Evolutionary conservation across 148 eudicot genomes (phyloP).

Genomic region (Nepenthes mirabilis): DNA sequence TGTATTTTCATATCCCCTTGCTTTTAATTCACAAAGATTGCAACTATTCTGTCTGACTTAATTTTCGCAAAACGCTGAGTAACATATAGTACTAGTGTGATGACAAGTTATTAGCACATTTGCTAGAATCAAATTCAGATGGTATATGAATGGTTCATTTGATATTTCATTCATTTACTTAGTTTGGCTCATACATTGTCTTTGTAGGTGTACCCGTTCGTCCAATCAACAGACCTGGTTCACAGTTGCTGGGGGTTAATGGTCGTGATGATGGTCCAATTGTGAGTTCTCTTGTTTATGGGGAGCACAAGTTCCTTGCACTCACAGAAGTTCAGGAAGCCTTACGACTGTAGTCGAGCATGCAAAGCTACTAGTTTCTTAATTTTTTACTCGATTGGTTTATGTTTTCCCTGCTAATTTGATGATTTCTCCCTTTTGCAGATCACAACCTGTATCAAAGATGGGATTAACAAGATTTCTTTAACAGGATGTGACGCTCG

Average conservation of each 20-base stretch:
- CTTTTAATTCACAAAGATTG: no score
- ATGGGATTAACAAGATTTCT: constrained; percentile 60
- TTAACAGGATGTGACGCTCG: constrained; percentile 65
- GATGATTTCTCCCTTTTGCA: constrained; percentile 18
- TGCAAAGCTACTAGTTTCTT: not conserved
- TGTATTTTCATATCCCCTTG: no score
- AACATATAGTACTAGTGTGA: no score
- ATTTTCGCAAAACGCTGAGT: no score
- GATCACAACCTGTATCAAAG: constrained; percentile 47
- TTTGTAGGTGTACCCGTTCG: constrained; percentile 43
- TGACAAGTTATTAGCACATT: no score
- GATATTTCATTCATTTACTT: not conserved
- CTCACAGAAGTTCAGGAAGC: not conserved
- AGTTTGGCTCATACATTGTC: not conserved
- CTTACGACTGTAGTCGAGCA: not conserved
- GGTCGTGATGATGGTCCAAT: constrained; percentile 76
- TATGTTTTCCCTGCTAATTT: constrained; percentile 6
- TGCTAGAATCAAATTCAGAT: no score
- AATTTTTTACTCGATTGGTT: not conserved
- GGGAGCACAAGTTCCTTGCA: not conserved
- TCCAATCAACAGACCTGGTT: constrained; percentile 56
- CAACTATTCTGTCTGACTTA: no score
- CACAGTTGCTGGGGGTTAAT: constrained; percentile 58
- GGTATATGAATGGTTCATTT: not conserved
- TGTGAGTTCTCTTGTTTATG: constrained; percentile 28